Evolutionary conservation across 2,329 filamentous ascomycete genomes (phyloP).

Genomic region (Pestalotiopsis fici): DNA sequence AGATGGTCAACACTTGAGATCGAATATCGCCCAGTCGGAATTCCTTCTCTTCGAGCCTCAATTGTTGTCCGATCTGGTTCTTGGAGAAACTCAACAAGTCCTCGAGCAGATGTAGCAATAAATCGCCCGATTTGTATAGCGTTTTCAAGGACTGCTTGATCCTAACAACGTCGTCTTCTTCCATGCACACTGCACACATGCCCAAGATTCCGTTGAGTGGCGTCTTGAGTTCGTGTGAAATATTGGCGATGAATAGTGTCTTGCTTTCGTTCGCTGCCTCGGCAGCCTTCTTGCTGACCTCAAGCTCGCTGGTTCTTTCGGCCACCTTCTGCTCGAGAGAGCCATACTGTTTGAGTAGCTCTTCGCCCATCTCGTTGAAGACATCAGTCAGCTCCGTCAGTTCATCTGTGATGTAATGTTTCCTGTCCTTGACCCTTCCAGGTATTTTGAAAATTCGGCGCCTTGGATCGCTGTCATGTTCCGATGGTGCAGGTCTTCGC

Average conservation of each 20-base stretch:
- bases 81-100: slow-evolving; percentile 92
- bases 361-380: slow-evolving; percentile 94
- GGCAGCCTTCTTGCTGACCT: slow-evolving; percentile 87
- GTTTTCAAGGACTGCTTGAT: slow-evolving; percentile 84
- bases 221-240: slow-evolving; percentile 85
- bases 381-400: slow-evolving; percentile 79
- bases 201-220: slow-evolving; percentile 94
- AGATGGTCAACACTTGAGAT: slow-evolving; percentile 81
- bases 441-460: slow-evolving; percentile 78
- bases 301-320: slow-evolving; percentile 79
- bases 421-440: slow-evolving; percentile 74
- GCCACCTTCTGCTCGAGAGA: slow-evolving; percentile 82
- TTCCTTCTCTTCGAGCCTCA: slow-evolving; percentile 81
- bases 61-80: slow-evolving; percentile 86
- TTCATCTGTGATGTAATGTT: slow-evolving; percentile 80
- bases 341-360: slow-evolving; percentile 83
- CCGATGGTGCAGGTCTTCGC: slow-evolving; percentile 25
- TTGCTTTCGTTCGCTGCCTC: slow-evolving; percentile 97
- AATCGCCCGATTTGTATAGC: slow-evolving; percentile 85
- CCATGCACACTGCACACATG: slow-evolving; percentile 92
- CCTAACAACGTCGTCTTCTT: slow-evolving; percentile 76
- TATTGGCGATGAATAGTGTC: slow-evolving; percentile 96
- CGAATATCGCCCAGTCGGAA: slow-evolving; percentile 83
- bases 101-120: slow-evolving; percentile 82
- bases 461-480: slow-evolving; percentile 37